Conservation (phyloP, 208 protist genomes). For the Trypanosoma vivax region DNA sequence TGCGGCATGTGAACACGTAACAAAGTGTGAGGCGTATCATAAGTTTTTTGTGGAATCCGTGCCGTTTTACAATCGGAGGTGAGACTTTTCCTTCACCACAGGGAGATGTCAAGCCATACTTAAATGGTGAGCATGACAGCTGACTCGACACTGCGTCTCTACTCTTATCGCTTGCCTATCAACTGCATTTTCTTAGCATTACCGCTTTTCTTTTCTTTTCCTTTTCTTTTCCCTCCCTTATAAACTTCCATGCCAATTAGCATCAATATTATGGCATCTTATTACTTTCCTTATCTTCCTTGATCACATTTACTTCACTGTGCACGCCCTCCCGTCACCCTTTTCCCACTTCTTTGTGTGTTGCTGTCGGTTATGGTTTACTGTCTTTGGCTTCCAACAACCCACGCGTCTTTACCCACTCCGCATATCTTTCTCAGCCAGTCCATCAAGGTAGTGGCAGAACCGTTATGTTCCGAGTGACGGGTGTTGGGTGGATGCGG, state of each 20-base stretch:
- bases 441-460: too few species aligned
- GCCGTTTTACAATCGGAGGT: conserved; percentile 62
- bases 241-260: too few species aligned
- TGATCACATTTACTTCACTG: too few species aligned
- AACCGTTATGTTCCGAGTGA: conserved; percentile 49
- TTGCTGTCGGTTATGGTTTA: too few species aligned
- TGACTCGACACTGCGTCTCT: too few species aligned
- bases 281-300: conserved; percentile 7
- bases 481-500: conserved; percentile 29
- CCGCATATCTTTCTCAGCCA: too few species aligned
- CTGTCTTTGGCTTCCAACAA: too few species aligned
- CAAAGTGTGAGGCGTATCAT: conserved; percentile 18
- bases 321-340: too few species aligned
- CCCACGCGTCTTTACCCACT: too few species aligned
- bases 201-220: neutral
- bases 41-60: conserved; percentile 46
- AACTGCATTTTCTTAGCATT: neutral
- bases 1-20: conserved; percentile 50
- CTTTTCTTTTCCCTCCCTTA: conserved; percentile 6
- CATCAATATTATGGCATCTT: too few species aligned
- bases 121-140: too few species aligned
- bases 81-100: conserved; percentile 4
- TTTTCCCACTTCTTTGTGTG: neutral
- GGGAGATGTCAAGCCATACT: too few species aligned
- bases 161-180: conserved; percentile 5